Percentiles rank a stretch among this genome's conserved stretches.
Conservation (phyloP, 495 filamentous ascomycete species). For the Lepraria neglecta region DNA sequence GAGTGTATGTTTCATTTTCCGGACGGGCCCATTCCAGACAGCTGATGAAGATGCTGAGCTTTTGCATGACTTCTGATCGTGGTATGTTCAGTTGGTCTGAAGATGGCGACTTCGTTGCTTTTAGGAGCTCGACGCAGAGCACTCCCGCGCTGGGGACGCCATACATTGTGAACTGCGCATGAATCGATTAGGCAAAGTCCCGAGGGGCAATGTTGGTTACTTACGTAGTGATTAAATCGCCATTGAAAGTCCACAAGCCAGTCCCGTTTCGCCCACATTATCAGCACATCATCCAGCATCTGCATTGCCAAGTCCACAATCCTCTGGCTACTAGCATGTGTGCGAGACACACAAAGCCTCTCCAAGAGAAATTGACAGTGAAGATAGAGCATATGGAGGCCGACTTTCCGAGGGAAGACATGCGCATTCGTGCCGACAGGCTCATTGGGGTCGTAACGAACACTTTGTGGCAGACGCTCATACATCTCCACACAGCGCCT, state of each 20-base stretch:
- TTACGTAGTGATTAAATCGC: slow-evolving; percentile 50
- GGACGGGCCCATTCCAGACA: slow-evolving; percentile 51
- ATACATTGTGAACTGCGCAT: slow-evolving; percentile 35
- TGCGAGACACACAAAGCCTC: slow-evolving; percentile 48
- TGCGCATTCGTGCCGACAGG: neutral
- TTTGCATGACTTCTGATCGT: slow-evolving; percentile 56
- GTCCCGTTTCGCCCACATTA: slow-evolving; percentile 42
- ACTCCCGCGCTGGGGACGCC: slow-evolving; percentile 54
- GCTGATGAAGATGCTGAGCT: slow-evolving; percentile 56
- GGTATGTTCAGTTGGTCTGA: slow-evolving; percentile 39
- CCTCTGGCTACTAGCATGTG: slow-evolving; percentile 43
- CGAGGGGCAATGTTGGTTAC: neutral
- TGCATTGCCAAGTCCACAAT: slow-evolving; percentile 48
- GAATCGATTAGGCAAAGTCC: slow-evolving; percentile 33
- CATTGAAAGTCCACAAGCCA: slow-evolving; percentile 43
- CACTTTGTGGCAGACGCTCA: neutral
- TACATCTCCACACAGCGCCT: neutral
- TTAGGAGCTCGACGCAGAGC: slow-evolving; percentile 55
- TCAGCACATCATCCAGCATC: slow-evolving; percentile 42
- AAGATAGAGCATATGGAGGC: slow-evolving; percentile 45
- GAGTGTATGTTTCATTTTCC: slow-evolving; percentile 34
- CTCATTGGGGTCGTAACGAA: neutral
- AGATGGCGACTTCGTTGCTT: slow-evolving; percentile 44
- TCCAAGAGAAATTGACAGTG: slow-evolving; percentile 56
- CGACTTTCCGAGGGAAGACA: slow-evolving; percentile 27